Evolutionary conservation across 257 asterid genomes (phyloP).

Genomic region (Forsythia viridissima): DNA sequence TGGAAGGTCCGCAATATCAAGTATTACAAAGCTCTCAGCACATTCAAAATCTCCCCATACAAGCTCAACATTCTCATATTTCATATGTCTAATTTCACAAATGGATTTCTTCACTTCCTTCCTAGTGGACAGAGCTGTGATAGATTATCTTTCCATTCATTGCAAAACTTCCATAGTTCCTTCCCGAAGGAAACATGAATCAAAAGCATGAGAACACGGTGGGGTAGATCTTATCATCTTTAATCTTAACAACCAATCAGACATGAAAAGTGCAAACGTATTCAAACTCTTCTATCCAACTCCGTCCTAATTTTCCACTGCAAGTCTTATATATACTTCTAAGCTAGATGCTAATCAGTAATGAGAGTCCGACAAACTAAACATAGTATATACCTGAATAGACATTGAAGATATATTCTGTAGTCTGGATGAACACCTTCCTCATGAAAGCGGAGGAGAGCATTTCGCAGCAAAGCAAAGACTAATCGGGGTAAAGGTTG

Average conservation of each 20-base stretch:
- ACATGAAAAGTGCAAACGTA: background rate
- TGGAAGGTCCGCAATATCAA: constrained; percentile 9
- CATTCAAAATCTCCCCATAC: background rate
- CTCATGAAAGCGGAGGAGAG: constrained; percentile 97
- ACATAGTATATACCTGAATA: constrained; percentile 68
- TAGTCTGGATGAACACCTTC: constrained; percentile 99
- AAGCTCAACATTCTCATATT: background rate
- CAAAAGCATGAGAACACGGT: background rate
- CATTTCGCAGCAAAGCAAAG: constrained; percentile 87
- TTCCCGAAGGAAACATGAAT: background rate
- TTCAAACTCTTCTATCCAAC: background rate
- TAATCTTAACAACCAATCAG: constrained; percentile 1
- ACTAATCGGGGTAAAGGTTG: constrained; percentile 88
- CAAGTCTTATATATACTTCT: background rate
- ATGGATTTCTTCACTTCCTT: background rate
- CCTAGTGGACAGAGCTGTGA: background rate
- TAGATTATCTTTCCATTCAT: no score
- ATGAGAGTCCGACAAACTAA: background rate
- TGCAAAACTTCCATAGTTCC: background rate
- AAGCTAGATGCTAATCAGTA: background rate
- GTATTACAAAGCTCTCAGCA: background rate
- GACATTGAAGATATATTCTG: constrained; percentile 94
- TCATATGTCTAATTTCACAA: background rate
- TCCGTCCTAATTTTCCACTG: constrained; percentile 10
- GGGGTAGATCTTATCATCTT: background rate